Base-by-base conservation (phyloP, 1,139 yeast species). In the Debaryomyces subglobosus region DNA sequence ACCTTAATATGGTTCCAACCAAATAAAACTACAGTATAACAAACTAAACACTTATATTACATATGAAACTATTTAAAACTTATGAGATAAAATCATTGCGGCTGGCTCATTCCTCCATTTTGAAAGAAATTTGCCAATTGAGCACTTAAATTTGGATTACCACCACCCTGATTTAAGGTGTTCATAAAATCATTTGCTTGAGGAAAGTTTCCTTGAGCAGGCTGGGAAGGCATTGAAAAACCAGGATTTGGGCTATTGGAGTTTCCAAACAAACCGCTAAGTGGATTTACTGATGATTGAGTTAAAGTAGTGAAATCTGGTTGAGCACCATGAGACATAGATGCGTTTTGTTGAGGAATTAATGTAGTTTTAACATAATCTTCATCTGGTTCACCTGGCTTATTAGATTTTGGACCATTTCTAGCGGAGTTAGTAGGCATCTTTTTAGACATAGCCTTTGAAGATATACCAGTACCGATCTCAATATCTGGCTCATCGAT, bases 401-500 rank as follows among this genome's bases (percentile, higher is more conserved):
- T 80, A 57, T 86, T 86, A 1, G 95, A 86, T 63, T 86, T 82
- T 33, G 96, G 96, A 5, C 96, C 96, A 64, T 86, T 86, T 69
- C 89, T 81, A 6, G 91, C 82, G n/a, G 90, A 84, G 64, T 89
- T 89, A 9, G 94, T 87, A 12, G 95, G 95, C 92, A 87, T 86
- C 63, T 85, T 88, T 68, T 83, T 85, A 4, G 94, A 86, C 72
- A 90, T 90, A 23, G 97, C 94, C 69, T 92, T 92, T 3, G 97
- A 89, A 0, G 96, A 88, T 39, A 91, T 88, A 53, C 97, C 98
- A 43, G 91, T 85, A 44, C 98, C 98, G 47, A 94, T 89, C 65
- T 91, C 97, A 59, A 94, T 94, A 71, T 94, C 99, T 2, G 99
- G 99, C 68, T 94, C 99, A 67, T 94, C 99, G 62, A 94, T 83